These are phyloP conservation scores for Spirogloea muscicola DNA, from an alignment of 139 green algal genomes.

Conservation along the genomic window DNA sequence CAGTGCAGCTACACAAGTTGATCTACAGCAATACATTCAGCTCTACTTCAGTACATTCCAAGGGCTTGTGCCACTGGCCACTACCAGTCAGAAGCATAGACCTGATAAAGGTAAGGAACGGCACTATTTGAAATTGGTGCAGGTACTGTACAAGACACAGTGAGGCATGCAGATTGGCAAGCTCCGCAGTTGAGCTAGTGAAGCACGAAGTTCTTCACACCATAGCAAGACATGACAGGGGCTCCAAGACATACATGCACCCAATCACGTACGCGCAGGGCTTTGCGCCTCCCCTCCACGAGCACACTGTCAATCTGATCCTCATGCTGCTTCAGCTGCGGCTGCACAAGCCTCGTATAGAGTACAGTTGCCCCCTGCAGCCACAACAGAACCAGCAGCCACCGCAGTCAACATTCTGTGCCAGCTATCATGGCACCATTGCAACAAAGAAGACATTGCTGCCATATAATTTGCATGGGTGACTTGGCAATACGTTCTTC, in stretches of 20 bases:
- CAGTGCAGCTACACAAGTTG: conserved; percentile 2
- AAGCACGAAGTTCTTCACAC: neutral
- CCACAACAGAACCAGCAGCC: conserved; percentile 6
- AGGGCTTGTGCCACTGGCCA: too few species aligned
- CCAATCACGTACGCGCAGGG: conserved; percentile 17
- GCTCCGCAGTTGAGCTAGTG: neutral
- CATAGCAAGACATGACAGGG: neutral
- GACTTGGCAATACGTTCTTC: too few species aligned
- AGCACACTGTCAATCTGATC: conserved; percentile 32
- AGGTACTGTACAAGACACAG: neutral
- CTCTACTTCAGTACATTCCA: too few species aligned
- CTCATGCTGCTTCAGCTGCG: conserved; percentile 41
- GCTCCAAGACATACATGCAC: neutral
- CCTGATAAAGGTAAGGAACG: neutral
- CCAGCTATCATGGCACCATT: too few species aligned
- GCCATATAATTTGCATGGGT: too few species aligned
- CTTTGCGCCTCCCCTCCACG: conserved; percentile 20
- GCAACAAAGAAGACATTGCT: too few species aligned
- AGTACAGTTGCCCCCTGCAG: conserved; percentile 32
- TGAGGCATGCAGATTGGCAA: neutral
- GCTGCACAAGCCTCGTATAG: conserved; percentile 27
- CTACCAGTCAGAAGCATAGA: neutral
- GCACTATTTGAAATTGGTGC: neutral
- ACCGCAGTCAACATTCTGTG: too few species aligned
- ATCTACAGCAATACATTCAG: conserved; percentile 5